Percentiles rank a stretch among this genome's conserved stretches.
Conservation (phyloP, 345 rosid species). For the Gossypium thurberi region DNA sequence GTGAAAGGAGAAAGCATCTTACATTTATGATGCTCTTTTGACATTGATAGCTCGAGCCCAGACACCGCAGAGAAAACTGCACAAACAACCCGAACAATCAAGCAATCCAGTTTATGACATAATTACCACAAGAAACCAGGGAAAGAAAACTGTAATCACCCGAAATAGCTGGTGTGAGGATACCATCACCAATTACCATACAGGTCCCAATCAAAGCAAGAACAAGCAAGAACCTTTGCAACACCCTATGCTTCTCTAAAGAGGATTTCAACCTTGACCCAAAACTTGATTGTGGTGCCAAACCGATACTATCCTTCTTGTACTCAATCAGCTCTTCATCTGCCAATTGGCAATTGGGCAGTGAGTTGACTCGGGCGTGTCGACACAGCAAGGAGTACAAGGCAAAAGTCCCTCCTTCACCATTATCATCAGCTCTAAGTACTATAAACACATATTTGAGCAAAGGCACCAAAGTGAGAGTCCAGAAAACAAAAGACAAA, state of each 20-base stretch:
- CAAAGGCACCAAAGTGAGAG: slow-evolving; percentile 65
- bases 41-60: slow-evolving; percentile 70
- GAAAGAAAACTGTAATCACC: slow-evolving; percentile 30
- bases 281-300: slow-evolving; percentile 5
- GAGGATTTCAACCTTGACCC: slow-evolving; percentile 59
- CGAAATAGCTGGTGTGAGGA: slow-evolving; percentile 79
- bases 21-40: slow-evolving; percentile 76
- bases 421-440: slow-evolving; percentile 83
- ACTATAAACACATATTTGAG: slow-evolving; percentile 74
- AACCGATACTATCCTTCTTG: slow-evolving; percentile 30
- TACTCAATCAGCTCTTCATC: slow-evolving; percentile 73
- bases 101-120: slow-evolving; percentile 8
- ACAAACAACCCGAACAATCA: slow-evolving; percentile 11
- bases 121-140: not conserved
- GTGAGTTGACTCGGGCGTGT: slow-evolving; percentile 65
- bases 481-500: slow-evolving; percentile 78
- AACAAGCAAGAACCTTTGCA: slow-evolving; percentile 66
- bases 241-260: slow-evolving; percentile 56
- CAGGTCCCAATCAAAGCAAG: slow-evolving; percentile 84
- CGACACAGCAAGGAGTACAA: slow-evolving; percentile 69
- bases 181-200: slow-evolving; percentile 93
- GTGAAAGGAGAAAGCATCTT: slow-evolving; percentile 21
- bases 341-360: slow-evolving; percentile 76
- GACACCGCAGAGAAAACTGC: slow-evolving; percentile 89
- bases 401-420: slow-evolving; percentile 90